These are phyloP conservation scores for Ogataea neopini DNA, from an alignment of 805 yeast genomes.

Conservation along the genomic window DNA sequence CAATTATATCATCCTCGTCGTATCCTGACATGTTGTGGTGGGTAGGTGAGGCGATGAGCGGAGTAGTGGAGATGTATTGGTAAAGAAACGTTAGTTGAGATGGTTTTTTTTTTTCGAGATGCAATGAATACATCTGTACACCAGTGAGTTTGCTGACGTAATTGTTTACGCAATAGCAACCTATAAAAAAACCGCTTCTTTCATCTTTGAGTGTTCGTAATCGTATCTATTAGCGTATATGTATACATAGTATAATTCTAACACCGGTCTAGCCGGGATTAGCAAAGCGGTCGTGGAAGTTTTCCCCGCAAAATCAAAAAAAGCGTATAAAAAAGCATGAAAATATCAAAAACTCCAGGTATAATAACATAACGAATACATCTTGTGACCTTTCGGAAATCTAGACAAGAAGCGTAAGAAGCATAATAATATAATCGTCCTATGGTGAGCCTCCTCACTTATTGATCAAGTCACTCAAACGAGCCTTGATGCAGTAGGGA, in stretches of 20 bases:
- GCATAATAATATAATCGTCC: not conserved
- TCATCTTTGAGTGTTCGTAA: too few species aligned
- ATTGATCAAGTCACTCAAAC: constrained; percentile 26
- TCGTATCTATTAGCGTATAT: not conserved
- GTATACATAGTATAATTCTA: too few species aligned
- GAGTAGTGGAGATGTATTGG: too few species aligned
- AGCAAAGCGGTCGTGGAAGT: not conserved
- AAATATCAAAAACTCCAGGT: constrained; percentile 2
- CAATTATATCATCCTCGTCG: constrained; percentile 26
- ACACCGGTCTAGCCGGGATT: too few species aligned
- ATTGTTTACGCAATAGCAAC: too few species aligned
- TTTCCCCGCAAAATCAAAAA: not conserved
- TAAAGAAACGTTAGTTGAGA: not conserved
- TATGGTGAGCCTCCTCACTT: constrained; percentile 6
- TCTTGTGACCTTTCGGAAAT: not conserved
- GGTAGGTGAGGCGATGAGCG: too few species aligned
- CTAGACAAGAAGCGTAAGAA: not conserved
- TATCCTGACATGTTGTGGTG: constrained; percentile 16
- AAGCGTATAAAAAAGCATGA: not conserved
- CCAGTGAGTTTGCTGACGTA: not conserved
- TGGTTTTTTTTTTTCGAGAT: not conserved
- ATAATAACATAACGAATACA: not conserved
- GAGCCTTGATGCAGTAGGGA: constrained; percentile 34
- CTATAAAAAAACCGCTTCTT: too few species aligned
- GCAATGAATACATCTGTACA: not conserved